Evolutionary conservation across 345 rosid genomes (phyloP), one percentile per base, ranked within the genome.

Genomic region (Chamaenerion angustifolium): DNA sequence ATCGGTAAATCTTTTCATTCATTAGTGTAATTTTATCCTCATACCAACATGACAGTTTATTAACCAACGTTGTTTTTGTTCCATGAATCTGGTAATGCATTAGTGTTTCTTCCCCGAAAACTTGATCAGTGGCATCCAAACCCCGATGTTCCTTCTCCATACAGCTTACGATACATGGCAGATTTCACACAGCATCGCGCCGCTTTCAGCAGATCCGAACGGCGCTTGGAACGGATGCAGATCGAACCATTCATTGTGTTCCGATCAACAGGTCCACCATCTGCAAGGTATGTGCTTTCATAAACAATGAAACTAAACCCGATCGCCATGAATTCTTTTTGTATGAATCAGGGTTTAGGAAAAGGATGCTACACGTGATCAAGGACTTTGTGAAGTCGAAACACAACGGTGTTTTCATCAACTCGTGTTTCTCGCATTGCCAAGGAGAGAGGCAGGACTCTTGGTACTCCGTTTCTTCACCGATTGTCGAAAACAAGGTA

Each of bases 151-250:
- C 57, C 59, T 90, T 60, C 68, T 90, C 60, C 83, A 90, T 46
- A 77, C 94, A 46, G 98, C 98, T 0, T 90, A 90, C 31, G 98
- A 89, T 76, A 64, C 90, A 15, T 90, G 98, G 98, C 98, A 85
- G 97, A 83, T 89, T 56, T 88, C 83, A 63, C 73, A 82, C 55
- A 85, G 97, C 67, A 64, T 85, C 55, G 95, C 95, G 61, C 95
- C 97, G 49, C 69, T 78, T 42, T 54, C 88, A 8, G 94, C 95
- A 0, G 97, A 89, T 75, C 95, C 88, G 18, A 71, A 66, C 52
- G 97, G 97, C 46, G 67, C 60, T 49, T 31, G 37, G 37, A 31
- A 2, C 10, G 37, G 37, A 5, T 31, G 37, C 37, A 31, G 5
- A 31, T 31, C 8, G 37, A 31, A 31, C 37, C 37, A 31, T 31